Base-by-base conservation (phyloP, 2,329 filamentous ascomycete species). In the Lachnellula arida region DNA sequence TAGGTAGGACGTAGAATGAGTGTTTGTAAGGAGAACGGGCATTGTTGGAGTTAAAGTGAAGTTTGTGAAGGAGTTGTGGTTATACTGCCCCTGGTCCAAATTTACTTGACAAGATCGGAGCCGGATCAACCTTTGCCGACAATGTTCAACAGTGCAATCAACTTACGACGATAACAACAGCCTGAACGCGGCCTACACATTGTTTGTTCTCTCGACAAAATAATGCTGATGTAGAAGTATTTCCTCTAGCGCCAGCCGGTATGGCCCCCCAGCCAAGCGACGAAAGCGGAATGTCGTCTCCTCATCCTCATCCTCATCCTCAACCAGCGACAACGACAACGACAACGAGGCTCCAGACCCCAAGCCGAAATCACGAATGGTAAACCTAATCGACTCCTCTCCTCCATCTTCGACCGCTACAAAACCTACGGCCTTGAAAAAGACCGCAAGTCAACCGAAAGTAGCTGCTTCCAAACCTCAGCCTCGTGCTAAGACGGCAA, bases 211-310 rank as follows among this genome's bases (percentile, higher is more conserved):
- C 8, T 32, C 28, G 28, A 4, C 11, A 12, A 32, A 11, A 12
- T 12, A 14, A 23, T 44, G 5, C 42, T 23, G 22, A 44, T 44
- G 42, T 44, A 44, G 42, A 14, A 22, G 42, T 2, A 22, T 44
- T 44, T 15, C 11, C 22, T 19, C 42, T 2, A 46, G 14, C 6
- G 22, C 35, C 28, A 49, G 52, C 43, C 52, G 40, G 39, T 19
- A 70, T 71, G 69, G 68, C 68, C 56, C 68, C 69, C 68, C 69
- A 55, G 59, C 66, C 42, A 71, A 70, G 54, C 65, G 82, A 70
- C 79, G 78, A 63, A 81, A 77, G 75, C 79, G 78, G 63, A 83
- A 80, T 69, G 71, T 80, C 65, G 70, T 82, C 58, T 50, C 55
- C 43, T 47, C 44, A 47, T 60, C 62, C 12, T 65, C 65, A 15